Base-by-base conservation (phyloP, 352 stramenopile genomes). In the Phytophthora brassicae region DNA sequence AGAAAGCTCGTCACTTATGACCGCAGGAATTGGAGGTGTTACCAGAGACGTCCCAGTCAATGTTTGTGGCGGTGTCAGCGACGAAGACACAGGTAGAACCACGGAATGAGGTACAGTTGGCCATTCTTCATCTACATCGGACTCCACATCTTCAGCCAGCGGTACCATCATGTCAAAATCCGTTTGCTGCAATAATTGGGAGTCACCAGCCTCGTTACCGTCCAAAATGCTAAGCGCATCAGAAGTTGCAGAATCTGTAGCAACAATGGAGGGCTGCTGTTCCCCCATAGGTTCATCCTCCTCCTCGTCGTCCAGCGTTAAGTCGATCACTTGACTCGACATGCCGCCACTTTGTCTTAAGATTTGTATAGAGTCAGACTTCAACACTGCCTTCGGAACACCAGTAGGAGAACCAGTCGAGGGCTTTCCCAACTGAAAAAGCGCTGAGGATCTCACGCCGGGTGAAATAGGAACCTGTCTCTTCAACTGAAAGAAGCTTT, bases 41-140 rank as follows among this genome's bases (percentile, higher is more conserved):
- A n/a, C n/a, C n/a, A n/a, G n/a, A n/a, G n/a, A n/a, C n/a, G n/a
- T n/a, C n/a, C n/a, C n/a, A n/a, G n/a, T n/a, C n/a, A n/a, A n/a
- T n/a, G n/a, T n/a, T 16, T 29, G 9, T 11, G 8, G 26, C 29
- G 50, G 41, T 23, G 12, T 14, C 36, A 45, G 14, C n/a, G 44
- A n/a, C 6, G 17, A 2, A 29, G 17, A 3, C 24, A 35, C 6
- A n/a, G 43, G 36, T 12, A 24, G 33, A 22, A 26, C 36, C 14
- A 12, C 16, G 17, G 26, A n/a, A 24, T 48, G 11, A 61, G 28
- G n/a, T 28, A 58, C 59, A 16, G 17, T 44, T 23, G 80, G 78
- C 64, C 77, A 85, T n/a, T 75, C 77, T 47, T 89, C 77, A 47
- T 90, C 81, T 44, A 81, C 79, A 26, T 90, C 81, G 20, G 77